Conservation (phyloP, 306 rosid species). For the Benincasa hispida region DNA sequence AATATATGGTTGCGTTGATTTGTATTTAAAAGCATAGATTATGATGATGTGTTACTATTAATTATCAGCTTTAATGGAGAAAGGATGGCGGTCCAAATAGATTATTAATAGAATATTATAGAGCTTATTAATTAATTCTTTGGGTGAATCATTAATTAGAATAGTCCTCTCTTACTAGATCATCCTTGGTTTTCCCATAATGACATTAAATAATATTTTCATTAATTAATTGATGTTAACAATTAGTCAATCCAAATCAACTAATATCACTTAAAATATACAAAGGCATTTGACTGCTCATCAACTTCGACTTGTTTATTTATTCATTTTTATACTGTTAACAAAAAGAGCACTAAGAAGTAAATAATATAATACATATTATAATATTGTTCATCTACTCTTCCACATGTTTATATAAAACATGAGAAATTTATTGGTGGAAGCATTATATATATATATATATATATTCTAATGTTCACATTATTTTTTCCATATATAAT, state of each 20-base stretch:
- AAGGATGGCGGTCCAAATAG: not conserved
- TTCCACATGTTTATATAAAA: not conserved
- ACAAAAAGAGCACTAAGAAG: not conserved
- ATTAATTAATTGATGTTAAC: not conserved
- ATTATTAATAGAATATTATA: not conserved
- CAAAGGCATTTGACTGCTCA: not conserved
- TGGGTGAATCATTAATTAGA: not conserved
- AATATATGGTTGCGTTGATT: not conserved
- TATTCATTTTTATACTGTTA: not conserved
- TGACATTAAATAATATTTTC: not conserved
- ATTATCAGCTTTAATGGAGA: not conserved
- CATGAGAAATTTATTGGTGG: not conserved
- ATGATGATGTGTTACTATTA: not conserved
- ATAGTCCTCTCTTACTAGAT: not conserved
- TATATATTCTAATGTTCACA: not conserved
- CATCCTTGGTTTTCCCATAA: constrained; percentile 1
- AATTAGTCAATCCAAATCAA: constrained; percentile 8
- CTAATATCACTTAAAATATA: constrained; percentile 1
- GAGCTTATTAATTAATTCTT: not conserved
- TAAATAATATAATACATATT: not conserved
- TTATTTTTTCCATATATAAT: not conserved
- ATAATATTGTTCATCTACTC: not conserved
- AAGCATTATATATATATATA: not conserved
- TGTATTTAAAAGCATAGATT: not conserved
- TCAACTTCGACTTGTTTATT: not conserved